A percentile compares a stretch with the other conserved stretches of the same genome.
Evolutionary conservation across 768 basidiomycete species (phyloP).

Genomic region (Lentinula guzmanii): DNA sequence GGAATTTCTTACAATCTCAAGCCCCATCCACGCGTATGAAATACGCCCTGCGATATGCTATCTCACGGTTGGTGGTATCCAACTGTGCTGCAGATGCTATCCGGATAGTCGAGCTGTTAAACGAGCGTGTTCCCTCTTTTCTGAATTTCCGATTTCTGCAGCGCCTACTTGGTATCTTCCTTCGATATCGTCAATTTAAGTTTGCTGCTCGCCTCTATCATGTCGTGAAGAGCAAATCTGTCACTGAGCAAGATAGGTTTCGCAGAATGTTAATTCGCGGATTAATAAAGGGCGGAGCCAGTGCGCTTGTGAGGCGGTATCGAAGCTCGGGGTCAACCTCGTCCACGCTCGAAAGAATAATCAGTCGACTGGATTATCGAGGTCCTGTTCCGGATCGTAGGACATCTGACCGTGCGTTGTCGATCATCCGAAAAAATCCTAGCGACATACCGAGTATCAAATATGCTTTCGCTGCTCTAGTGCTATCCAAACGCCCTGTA

Average conservation of each 20-base stretch:
- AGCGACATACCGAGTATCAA: conserved; percentile 21
- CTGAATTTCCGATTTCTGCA: conserved; percentile 33
- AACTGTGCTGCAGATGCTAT: conserved; percentile 30
- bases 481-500: conserved; percentile 33
- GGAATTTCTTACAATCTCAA: conserved; percentile 26
- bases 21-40: conserved; percentile 25
- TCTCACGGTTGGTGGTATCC: conserved; percentile 32
- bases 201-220: conserved; percentile 26
- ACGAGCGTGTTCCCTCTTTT: conserved; percentile 25
- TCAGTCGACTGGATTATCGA: conserved; percentile 19
- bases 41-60: conserved; percentile 42
- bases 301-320: conserved; percentile 17
- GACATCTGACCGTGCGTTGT: conserved; percentile 15
- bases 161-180: conserved; percentile 32
- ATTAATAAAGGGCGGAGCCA: conserved; percentile 26
- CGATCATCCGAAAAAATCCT: conserved; percentile 19
- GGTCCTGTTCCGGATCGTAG: conserved; percentile 11
- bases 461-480: conserved; percentile 29
- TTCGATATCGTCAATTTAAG: conserved; percentile 32
- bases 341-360: conserved; percentile 19
- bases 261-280: conserved; percentile 23
- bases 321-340: neutral
- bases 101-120: conserved; percentile 33
- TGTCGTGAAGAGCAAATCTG: conserved; percentile 14
- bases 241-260: conserved; percentile 19